Base-by-base conservation (phyloP, 2,329 filamentous ascomycete species). In the Scedosporium boydii region DNA sequence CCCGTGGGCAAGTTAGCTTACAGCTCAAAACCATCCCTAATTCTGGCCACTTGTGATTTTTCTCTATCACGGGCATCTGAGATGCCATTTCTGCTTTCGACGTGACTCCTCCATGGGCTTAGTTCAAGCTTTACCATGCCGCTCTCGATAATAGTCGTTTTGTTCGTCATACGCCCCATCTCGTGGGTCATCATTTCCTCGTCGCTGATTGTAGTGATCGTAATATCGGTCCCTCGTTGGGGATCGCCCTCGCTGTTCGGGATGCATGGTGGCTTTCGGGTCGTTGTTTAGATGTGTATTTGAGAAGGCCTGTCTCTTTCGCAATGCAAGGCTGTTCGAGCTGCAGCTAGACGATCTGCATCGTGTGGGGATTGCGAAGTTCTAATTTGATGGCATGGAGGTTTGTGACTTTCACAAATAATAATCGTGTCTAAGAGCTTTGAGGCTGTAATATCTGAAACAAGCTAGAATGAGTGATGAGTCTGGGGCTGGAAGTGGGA, bases 1-100 rank as follows among this genome's bases (percentile, higher is more conserved):
- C 73, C 76, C 74, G 69, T 74, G 67, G 71, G 75, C 65, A 79
- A 77, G 77, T 79, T 77, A 79, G 77, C 77, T 66, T 66, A 57
- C 34, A 34, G 60, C 60, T 62, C 60, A 46, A 60, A 64, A 59
- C 62, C 55, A 62, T 58, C 26, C 55, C 55, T 23, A 34, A 38
- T 53, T 29, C 27, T 23, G 56, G 26, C 38, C 27, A 26, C 56
- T 48, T 59, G 42, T 42, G 55, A 38, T 63, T n/a, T 51, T 26
- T 57, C 18, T 42, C 38, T 21, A 57, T 55, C 59, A 38, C n/a
- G 48, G 59, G 44, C 44, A 61, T 46, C 51, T 29, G 38, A 46
- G 48, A 38, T 61, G 59, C 44, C 53, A 44, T 34, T n/a, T 34
- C n/a, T 27, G 41, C 55, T 62, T 34, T 53, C 27, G 18, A 6